phyloP scores from a whole-genome alignment of 2,329 filamentous ascomycete species.

The Aspergillus versicolor region DNA sequence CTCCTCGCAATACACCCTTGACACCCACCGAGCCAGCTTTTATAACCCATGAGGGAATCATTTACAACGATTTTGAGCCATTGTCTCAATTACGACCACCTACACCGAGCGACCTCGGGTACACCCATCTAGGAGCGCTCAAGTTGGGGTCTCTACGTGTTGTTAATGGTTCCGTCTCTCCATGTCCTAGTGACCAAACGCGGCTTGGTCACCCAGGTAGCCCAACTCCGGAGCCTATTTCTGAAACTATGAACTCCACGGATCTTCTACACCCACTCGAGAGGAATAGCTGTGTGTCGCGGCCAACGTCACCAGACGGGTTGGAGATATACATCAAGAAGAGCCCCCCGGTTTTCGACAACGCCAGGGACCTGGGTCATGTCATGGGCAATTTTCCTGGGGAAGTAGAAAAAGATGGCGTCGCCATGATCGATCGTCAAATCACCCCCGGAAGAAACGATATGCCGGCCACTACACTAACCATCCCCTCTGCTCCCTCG shows the following conservation, averaged over 20 bases:
- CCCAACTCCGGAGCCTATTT: conserved; percentile 13
- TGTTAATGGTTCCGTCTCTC: conserved; percentile 40
- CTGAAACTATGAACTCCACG: not conserved
- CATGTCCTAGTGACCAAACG: conserved; percentile 36
- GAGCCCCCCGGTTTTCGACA: not conserved
- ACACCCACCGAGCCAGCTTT: conserved; percentile 21
- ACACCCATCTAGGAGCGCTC: conserved; percentile 42
- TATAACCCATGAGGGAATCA: conserved; percentile 10
- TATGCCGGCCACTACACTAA: conserved; percentile 10
- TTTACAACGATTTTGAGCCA: conserved; percentile 13
- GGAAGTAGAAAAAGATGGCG: not conserved
- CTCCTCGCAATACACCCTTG: conserved; percentile 8
- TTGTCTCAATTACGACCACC: conserved; percentile 19
- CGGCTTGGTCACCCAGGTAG: conserved; percentile 18
- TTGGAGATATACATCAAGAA: not conserved
- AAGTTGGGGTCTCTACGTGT: conserved; percentile 42
- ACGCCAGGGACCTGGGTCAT: not conserved
- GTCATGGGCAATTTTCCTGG: not conserved
- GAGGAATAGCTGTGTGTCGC: not conserved
- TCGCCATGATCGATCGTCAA: not conserved
- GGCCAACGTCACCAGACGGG: not conserved
- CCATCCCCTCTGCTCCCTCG: conserved; percentile 20
- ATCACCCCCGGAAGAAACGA: not conserved
- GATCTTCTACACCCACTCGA: not conserved
- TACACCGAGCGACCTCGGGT: conserved; percentile 32